Evolutionary conservation across 805 yeast genomes (phyloP).

Genomic region (Metschnikowia bowlesiae): DNA sequence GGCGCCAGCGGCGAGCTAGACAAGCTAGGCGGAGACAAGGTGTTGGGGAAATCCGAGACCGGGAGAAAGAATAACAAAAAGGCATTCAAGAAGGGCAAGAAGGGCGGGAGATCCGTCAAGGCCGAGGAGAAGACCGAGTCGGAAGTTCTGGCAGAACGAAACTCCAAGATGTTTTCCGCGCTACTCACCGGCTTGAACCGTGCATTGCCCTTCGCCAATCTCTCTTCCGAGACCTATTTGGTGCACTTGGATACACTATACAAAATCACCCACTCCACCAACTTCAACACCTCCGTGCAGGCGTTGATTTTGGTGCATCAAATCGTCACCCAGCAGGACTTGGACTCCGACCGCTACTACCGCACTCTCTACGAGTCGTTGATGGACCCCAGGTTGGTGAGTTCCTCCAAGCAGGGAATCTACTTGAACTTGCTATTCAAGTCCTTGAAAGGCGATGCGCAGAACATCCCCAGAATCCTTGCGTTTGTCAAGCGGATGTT

Average conservation of each 20-base stretch:
- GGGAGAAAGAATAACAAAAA: slow-evolving; percentile 57
- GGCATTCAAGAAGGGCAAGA: slow-evolving; percentile 74
- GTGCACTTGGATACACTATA: slow-evolving; percentile 80
- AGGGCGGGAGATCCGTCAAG: slow-evolving; percentile 81
- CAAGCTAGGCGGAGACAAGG: slow-evolving; percentile 23
- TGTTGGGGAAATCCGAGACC: slow-evolving; percentile 51
- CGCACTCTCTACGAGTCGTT: slow-evolving; percentile 86
- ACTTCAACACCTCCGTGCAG: slow-evolving; percentile 91
- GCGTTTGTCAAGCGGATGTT: slow-evolving; percentile 89
- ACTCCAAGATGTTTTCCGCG: slow-evolving; percentile 81
- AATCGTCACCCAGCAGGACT: slow-evolving; percentile 57
- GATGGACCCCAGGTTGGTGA: slow-evolving; percentile 74
- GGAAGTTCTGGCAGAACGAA: slow-evolving; percentile 72
- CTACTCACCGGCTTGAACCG: slow-evolving; percentile 92
- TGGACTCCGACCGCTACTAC: slow-evolving; percentile 67
- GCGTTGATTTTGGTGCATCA: slow-evolving; percentile 84
- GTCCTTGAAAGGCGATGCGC: slow-evolving; percentile 66
- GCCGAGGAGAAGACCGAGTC: slow-evolving; percentile 53
- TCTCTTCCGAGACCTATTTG: slow-evolving; percentile 66
- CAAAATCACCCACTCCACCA: slow-evolving; percentile 88
- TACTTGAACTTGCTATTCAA: slow-evolving; percentile 83
- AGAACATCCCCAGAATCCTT: slow-evolving; percentile 56
- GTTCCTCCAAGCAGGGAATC: slow-evolving; percentile 90
- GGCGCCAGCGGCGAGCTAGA: slow-evolving; percentile 36
- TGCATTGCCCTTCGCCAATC: slow-evolving; percentile 85